A percentile compares a stretch with the other conserved stretches of the same genome.
These are phyloP conservation scores for Candida parachauliodes DNA, from an alignment of 805 yeast species.

Conservation along the genomic window DNA sequence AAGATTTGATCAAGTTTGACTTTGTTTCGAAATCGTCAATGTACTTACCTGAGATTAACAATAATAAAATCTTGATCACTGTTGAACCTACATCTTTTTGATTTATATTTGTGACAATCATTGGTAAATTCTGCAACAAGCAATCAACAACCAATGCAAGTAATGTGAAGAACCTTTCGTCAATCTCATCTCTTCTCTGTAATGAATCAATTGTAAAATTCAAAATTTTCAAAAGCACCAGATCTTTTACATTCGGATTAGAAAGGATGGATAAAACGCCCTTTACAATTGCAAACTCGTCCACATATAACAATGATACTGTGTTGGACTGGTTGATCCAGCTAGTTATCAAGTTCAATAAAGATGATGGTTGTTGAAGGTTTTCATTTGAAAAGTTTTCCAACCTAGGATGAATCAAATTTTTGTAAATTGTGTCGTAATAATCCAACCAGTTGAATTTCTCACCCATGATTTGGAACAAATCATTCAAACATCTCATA, in stretches of 20 bases:
- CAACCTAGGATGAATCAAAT: constrained; percentile 63
- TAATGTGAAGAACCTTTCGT: constrained; percentile 43
- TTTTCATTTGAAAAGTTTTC: constrained; percentile 69
- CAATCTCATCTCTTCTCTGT: constrained; percentile 17
- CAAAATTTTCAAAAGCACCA: constrained; percentile 55
- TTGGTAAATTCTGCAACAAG: constrained; percentile 50
- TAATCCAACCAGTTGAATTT: constrained; percentile 52
- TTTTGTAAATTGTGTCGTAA: constrained; percentile 46
- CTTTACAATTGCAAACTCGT: constrained; percentile 50
- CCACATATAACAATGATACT: constrained; percentile 49
- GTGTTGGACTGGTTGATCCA: constrained; percentile 47
- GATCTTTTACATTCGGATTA: constrained; percentile 50
- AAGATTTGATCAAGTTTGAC: constrained; percentile 49
- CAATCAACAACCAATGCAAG: constrained; percentile 57
- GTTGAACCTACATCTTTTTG: constrained; percentile 47
- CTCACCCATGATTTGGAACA: constrained; percentile 53
- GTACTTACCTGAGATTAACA: constrained; percentile 55
- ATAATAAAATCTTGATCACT: constrained; percentile 48
- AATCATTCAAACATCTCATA: constrained; percentile 54
- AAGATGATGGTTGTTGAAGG: constrained; percentile 75
- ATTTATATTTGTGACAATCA: constrained; percentile 38
- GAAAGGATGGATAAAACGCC: constrained; percentile 56
- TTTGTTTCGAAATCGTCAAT: constrained; percentile 55
- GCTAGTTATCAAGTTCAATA: constrained; percentile 60
- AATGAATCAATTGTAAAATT: constrained; percentile 51